Evolutionary conservation across 805 yeast species (phyloP), one percentile per base, ranked within the genome.

Genomic region (Spencermartinsiella europaea): DNA sequence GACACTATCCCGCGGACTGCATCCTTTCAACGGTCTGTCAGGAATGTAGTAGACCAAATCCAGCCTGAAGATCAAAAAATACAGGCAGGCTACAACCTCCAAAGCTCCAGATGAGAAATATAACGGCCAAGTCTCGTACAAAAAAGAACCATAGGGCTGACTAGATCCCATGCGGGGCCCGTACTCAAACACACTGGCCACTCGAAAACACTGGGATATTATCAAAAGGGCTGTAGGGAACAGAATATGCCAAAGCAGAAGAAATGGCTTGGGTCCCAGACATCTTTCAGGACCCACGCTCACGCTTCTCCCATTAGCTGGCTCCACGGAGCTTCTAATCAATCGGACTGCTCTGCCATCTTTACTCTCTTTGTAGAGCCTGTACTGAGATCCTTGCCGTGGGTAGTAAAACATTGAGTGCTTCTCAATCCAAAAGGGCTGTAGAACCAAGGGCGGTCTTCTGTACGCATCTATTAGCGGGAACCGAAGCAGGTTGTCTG

Each of bases 21-120:
- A 7, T 25, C 46, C 64, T 37, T 59, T 57, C 12, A 71, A 74
- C 48, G 77, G 66, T 38, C 62, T 65, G 62, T 83, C 90, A 15
- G 93, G 91, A 64, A 85, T 79, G 72, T 85, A 85, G 67, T 85
- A 85, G 62, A 93, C 73, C 58, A 85, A 70, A 62, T 85, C 93
- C 43, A 81, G 78, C 62, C 95, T 75, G 16, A 81, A 79, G 31
- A 80, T 57, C 46, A 85, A 61, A 60, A 80, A 82, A 28, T 81
- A 51, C 7, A 79, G 44, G 52, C 80, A 75, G 47, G 80, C 77
- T 22, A 81, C 56, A 0, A 72, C 67, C 67, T 85, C 93, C 40
- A 81, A 67, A 2, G 74, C 76, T 27, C 91, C 90, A 79, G 85
- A 83, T 54, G 77, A 67, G 25, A 80, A 69, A 62, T 82, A 84